Evolutionary conservation across 2,329 filamentous ascomycete species (phyloP).

Genomic region (Colletotrichum eremochloae): DNA sequence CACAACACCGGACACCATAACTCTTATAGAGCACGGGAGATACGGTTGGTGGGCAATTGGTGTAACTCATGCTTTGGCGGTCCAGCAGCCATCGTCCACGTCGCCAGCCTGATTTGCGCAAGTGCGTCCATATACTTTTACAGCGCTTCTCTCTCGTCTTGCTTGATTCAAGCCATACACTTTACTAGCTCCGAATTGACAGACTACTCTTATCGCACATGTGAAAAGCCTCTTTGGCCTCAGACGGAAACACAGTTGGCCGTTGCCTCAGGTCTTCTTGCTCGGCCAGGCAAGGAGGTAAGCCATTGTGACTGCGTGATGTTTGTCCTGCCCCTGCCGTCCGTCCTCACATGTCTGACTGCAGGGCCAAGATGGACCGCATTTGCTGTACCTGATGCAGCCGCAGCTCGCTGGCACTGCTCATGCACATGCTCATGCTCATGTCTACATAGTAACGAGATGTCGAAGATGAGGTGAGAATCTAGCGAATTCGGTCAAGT

Average conservation of each 20-base stretch:
- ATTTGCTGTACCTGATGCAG: background rate
- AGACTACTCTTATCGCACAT: background rate
- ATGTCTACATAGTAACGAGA: background rate
- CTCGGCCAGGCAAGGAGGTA: background rate
- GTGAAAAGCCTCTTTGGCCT: background rate
- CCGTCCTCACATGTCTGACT: background rate
- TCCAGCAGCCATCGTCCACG: slow-evolving; percentile 12
- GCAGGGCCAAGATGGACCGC: background rate
- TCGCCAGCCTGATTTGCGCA: slow-evolving; percentile 13
- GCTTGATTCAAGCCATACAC: background rate
- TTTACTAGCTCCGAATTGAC: background rate
- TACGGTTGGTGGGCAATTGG: background rate
- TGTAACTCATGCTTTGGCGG: slow-evolving; percentile 8
- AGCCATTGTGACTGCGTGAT: background rate
- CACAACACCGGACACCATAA: background rate
- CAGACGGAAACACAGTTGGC: background rate
- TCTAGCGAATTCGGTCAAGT: slow-evolving; percentile 3
- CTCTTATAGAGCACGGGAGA: background rate
- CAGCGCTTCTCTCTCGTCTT: background rate
- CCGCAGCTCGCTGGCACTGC: background rate
- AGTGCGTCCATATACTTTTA: background rate
- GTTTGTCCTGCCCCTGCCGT: background rate
- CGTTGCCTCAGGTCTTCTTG: background rate
- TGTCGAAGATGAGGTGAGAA: slow-evolving; percentile 1
- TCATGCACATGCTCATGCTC: background rate